Base-by-base conservation (phyloP, 73 alveolate species). In the Paramecium caudatum region DNA sequence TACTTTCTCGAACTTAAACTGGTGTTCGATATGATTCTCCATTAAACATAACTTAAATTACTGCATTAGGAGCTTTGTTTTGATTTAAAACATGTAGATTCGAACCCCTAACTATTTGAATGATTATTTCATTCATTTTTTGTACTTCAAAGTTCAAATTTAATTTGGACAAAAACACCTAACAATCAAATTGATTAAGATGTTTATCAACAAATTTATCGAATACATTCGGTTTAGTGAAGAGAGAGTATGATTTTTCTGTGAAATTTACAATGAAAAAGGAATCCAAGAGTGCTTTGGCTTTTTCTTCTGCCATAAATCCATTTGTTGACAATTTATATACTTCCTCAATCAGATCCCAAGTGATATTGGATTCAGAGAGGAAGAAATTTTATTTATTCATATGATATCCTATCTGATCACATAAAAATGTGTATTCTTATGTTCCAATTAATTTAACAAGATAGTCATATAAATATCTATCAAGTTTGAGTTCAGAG, bases 131-230 rank as follows among this genome's bases (percentile, higher is more conserved):
- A 21, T 37, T 74, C 0, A 23, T 5, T 74, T 74, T n/a, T 41
- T 74, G 88, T 3, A 27, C 39, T 23, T 74, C 43, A 17, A 41
- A 15, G 15, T 74, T 21, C 21, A 74, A 19, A 41, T 74, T 37
- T 19, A 74, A 19, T 41, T 74, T 74, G 4, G 88, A 37, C 39
- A 74, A 39, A 21, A 74, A 74, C 32, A 74, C 47, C 9, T 30
- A 45, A 74, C 19, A 30, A 15, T 74, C 88, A 74, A 74, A 41
- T 23, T 74, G 27, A 74, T 74, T 74, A 41, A 74, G 34, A 65
- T 65, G 34, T 65, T 36, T 41, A 19, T 45, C 16, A 0, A 23
- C 88, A 74, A 41, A 34, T 25, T 74, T 74, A 39, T 74, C 88
- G 21, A 74, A 39, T 39, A 74, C 46, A 74, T 23, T 37, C 2